Conservation (phyloP, 495 filamentous ascomycete genomes). For the Penicillium canariense region DNA sequence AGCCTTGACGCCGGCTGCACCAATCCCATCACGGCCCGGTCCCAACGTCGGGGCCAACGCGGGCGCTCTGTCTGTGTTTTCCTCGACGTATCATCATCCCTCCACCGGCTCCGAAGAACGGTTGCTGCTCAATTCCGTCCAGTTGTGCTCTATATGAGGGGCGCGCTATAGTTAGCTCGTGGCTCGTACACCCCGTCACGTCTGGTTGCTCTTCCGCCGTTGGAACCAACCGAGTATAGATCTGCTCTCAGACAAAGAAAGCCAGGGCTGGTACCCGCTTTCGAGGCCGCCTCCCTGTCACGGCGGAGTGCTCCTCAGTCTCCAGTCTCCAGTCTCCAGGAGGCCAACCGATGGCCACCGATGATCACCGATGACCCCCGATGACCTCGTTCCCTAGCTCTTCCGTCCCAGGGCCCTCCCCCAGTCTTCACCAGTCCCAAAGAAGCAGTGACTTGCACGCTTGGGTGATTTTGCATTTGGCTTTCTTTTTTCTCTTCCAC, state of each 20-base stretch:
- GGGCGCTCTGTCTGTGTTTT: slow-evolving; percentile 5
- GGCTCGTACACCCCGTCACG: not conserved
- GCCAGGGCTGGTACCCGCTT: not conserved
- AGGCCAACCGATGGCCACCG: no score
- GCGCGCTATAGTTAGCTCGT: not conserved
- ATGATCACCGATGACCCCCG: no score
- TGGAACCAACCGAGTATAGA: slow-evolving; percentile 14
- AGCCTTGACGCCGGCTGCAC: not conserved
- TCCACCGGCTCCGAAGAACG: slow-evolving; percentile 25
- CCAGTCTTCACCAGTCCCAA: not conserved
- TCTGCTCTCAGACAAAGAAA: slow-evolving; percentile 4
- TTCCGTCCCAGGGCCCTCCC: not conserved
- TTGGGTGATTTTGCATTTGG: not conserved
- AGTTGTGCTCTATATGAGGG: not conserved
- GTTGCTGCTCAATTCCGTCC: not conserved
- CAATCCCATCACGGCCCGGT: not conserved
- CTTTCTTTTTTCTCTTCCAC: slow-evolving; percentile 5
- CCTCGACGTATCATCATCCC: slow-evolving; percentile 25
- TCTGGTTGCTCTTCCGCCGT: slow-evolving; percentile 1
- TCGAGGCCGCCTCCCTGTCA: no score
- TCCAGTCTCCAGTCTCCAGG: no score
- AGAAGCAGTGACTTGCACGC: not conserved
- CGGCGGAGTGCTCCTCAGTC: no score
- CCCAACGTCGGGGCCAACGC: slow-evolving; percentile 1
- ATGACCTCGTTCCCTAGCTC: slow-evolving; percentile 1